Evolutionary conservation across 1,139 yeast species (phyloP).

Genomic region (Pichia inconspicua): DNA sequence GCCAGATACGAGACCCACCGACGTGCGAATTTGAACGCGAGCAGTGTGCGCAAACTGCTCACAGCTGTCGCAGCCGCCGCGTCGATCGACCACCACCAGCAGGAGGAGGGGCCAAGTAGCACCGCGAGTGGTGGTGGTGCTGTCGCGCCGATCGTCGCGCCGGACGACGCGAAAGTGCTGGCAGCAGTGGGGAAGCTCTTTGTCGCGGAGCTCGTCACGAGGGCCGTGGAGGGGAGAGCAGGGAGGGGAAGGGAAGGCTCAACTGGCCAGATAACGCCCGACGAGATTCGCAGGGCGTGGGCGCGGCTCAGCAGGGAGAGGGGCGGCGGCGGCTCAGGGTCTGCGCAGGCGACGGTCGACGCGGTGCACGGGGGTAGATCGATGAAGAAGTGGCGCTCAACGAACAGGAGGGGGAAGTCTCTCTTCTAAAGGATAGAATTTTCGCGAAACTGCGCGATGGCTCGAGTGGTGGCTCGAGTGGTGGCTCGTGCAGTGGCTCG

Average conservation of each 20-base stretch:
- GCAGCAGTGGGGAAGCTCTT: conserved; percentile 87
- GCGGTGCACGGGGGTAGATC: no score
- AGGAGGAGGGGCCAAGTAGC: no score
- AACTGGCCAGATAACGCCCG: conserved; percentile 60
- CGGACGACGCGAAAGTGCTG: conserved; percentile 31
- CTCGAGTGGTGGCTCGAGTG: no score
- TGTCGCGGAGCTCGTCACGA: conserved; percentile 79
- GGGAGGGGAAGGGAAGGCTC: conserved; percentile 31
- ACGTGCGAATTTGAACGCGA: conserved; percentile 71
- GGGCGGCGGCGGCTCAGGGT: conserved; percentile 49
- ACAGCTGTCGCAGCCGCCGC: conserved; percentile 44
- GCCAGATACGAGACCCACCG: conserved; percentile 82
- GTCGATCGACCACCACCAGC: conserved; percentile 78
- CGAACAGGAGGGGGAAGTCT: neutral
- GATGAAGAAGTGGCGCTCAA: conserved; percentile 1
- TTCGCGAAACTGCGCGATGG: no score
- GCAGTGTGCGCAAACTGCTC: conserved; percentile 75
- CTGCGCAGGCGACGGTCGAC: neutral
- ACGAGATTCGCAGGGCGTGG: conserved; percentile 87
- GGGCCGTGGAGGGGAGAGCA: conserved; percentile 64
- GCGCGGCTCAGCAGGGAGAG: conserved; percentile 26
- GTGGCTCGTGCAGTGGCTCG: no score
- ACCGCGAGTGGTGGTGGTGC: no score
- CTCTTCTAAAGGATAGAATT: no score
- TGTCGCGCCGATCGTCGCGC: conserved; percentile 61